phyloP scores from a whole-genome alignment of 495 filamentous ascomycete species.

The Glarea lozoyensis region DNA sequence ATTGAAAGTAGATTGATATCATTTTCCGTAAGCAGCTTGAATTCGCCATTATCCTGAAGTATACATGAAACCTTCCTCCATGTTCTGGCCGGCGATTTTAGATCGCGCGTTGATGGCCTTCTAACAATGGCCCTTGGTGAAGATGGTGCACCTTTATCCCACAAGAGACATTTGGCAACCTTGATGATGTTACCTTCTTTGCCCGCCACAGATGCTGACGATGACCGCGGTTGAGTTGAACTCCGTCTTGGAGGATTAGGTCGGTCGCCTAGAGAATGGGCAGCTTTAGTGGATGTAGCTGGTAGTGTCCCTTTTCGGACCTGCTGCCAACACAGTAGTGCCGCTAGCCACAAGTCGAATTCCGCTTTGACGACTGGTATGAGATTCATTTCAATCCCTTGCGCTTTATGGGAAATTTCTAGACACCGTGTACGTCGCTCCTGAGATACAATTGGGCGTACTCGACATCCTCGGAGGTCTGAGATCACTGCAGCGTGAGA shows the following conservation, averaged over 20 bases:
- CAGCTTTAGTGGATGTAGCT: slow-evolving; percentile 35
- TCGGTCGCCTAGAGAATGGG: slow-evolving; percentile 24
- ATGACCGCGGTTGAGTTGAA: slow-evolving; percentile 25
- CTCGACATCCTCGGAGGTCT: slow-evolving; percentile 80
- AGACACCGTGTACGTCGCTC: slow-evolving; percentile 66
- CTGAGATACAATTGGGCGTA: slow-evolving; percentile 54
- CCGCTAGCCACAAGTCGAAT: slow-evolving; percentile 86
- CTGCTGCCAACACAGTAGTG: slow-evolving; percentile 89
- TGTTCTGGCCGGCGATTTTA: slow-evolving; percentile 37
- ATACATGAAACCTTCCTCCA: slow-evolving; percentile 92
- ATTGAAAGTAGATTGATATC: slow-evolving; percentile 69
- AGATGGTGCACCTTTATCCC: slow-evolving; percentile 59
- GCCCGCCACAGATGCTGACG: slow-evolving; percentile 7
- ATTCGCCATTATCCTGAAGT: slow-evolving; percentile 87
- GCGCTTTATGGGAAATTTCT: slow-evolving; percentile 64
- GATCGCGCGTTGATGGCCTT: slow-evolving; percentile 15
- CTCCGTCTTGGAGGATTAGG: slow-evolving; percentile 8
- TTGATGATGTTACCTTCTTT: slow-evolving; percentile 91
- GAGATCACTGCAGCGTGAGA: slow-evolving; percentile 50
- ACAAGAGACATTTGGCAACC: slow-evolving; percentile 86
- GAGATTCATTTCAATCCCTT: slow-evolving; percentile 62
- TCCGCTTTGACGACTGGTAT: slow-evolving; percentile 66
- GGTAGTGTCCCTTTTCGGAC: slow-evolving; percentile 45
- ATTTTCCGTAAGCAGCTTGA: slow-evolving; percentile 80
- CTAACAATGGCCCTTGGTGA: slow-evolving; percentile 43